phyloP scores from a whole-genome alignment of 306 rosid genomes.

The Phaseolus lunatus region DNA sequence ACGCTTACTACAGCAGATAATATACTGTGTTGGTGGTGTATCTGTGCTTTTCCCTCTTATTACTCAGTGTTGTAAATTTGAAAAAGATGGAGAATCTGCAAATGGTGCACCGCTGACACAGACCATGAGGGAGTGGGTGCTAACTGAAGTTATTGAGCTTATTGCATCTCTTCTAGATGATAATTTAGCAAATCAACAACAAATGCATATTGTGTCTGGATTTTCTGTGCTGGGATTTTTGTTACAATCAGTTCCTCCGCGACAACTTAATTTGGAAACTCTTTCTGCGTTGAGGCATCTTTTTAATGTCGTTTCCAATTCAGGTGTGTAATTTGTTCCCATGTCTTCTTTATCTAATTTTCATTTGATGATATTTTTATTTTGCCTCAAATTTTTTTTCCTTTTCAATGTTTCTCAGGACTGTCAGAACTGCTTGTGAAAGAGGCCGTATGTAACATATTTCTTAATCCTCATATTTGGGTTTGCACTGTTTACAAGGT shows the following conservation, averaged over 20 bases:
- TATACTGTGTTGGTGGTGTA: constrained; percentile 97
- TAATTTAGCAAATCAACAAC: constrained; percentile 91
- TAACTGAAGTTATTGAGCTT: constrained; percentile 85
- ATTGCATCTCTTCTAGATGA: constrained; percentile 93
- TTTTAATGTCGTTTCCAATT: constrained; percentile 74
- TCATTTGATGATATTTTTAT: constrained; percentile 39
- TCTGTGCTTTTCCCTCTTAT: constrained; percentile 95
- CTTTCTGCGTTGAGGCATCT: constrained; percentile 91
- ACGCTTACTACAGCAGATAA: constrained; percentile 88
- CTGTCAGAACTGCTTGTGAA: constrained; percentile 78
- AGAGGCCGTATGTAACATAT: constrained; percentile 85
- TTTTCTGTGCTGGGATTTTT: constrained; percentile 93
- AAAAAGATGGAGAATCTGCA: constrained; percentile 57
- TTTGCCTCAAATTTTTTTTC: constrained; percentile 30
- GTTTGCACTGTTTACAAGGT: constrained; percentile 74
- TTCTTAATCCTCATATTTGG: constrained; percentile 96
- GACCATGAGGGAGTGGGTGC: constrained; percentile 63
- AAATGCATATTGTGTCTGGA: constrained; percentile 97
- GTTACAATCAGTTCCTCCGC: constrained; percentile 88
- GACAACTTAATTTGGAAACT: constrained; percentile 80
- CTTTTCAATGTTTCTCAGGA: constrained; percentile 54
- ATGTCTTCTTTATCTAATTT: constrained; percentile 37
- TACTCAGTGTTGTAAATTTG: constrained; percentile 72
- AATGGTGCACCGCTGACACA: constrained; percentile 46
- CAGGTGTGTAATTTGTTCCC: constrained; percentile 58